phyloP scores from a whole-genome alignment of 2,329 filamentous ascomycete genomes.

The Fusarium circinatum region DNA sequence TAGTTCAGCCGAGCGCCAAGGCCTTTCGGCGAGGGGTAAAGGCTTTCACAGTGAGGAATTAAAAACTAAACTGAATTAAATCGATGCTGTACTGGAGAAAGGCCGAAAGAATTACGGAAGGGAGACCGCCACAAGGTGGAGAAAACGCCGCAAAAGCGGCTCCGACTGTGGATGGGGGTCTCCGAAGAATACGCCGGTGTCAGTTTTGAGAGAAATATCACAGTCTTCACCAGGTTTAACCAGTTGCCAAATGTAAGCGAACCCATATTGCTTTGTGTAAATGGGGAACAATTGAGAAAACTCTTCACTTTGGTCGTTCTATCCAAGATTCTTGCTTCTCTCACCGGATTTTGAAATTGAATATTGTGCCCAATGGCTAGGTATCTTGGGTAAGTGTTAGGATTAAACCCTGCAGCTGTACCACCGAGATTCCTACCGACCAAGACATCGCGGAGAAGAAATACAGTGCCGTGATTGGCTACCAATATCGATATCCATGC shows the following conservation, averaged over 20 bases:
- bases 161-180: slow-evolving; percentile 17
- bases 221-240: slow-evolving; percentile 1
- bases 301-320: not conserved
- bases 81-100: slow-evolving; percentile 1
- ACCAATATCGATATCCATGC: slow-evolving; percentile 32
- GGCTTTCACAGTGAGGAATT: not conserved
- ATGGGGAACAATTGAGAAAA: not conserved
- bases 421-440: slow-evolving; percentile 20
- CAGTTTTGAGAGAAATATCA: slow-evolving; percentile 6
- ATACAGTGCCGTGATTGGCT: slow-evolving; percentile 28
- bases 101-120: slow-evolving; percentile 12
- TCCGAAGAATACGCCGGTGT: slow-evolving; percentile 10
- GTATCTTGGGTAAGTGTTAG: not conserved
- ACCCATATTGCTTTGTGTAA: not conserved
- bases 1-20: slow-evolving; percentile 16
- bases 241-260: slow-evolving; percentile 5
- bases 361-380: slow-evolving; percentile 6
- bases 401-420: slow-evolving; percentile 24
- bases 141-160: slow-evolving; percentile 25
- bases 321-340: slow-evolving; percentile 23
- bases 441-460: slow-evolving; percentile 34
- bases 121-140: slow-evolving; percentile 13
- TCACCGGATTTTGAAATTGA: slow-evolving; percentile 29
- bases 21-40: slow-evolving; percentile 9
- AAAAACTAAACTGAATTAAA: not conserved